Conservation (phyloP, 495 filamentous ascomycete genomes). For the Xylaria telfairii region DNA sequence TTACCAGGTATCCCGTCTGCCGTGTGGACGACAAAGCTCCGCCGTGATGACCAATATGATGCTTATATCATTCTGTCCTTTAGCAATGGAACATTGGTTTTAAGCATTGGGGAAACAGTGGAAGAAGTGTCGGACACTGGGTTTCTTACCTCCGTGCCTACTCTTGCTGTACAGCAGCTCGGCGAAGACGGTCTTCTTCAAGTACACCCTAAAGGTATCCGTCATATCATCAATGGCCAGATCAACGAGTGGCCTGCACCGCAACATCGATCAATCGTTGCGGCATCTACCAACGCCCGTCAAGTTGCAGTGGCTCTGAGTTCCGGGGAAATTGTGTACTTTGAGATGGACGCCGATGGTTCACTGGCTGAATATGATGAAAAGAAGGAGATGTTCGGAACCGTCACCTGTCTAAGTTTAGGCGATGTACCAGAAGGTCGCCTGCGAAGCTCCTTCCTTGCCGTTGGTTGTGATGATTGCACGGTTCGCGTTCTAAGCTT, state of each 20-base stretch:
- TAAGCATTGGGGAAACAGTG: conserved; percentile 95
- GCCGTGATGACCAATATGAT: conserved; percentile 83
- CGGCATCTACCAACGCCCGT: conserved; percentile 91
- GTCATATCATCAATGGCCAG: conserved; percentile 82
- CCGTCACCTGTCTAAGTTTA: conserved; percentile 89
- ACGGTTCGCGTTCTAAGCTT: conserved; percentile 91
- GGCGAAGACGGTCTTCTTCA: conserved; percentile 93
- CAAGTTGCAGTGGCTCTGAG: conserved; percentile 94
- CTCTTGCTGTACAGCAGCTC: conserved; percentile 89
- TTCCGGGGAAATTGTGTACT: conserved; percentile 96
- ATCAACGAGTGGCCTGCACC: conserved; percentile 96
- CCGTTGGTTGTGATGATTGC: conserved; percentile 95
- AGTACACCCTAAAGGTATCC: conserved; percentile 92
- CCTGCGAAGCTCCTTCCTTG: conserved; percentile 83
- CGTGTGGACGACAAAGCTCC: conserved; percentile 94
- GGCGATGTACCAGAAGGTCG: conserved; percentile 93
- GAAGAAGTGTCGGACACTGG: conserved; percentile 93
- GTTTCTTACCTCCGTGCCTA: conserved; percentile 84
- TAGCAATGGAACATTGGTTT: conserved; percentile 75
- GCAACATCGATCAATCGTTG: conserved; percentile 91
- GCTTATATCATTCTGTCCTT: conserved; percentile 75
- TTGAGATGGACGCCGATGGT: conserved; percentile 93
- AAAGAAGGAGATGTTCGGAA: conserved; percentile 93
- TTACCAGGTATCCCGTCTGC: conserved; percentile 83
- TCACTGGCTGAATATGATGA: conserved; percentile 93